Conservation (phyloP, 1,284 basidiomycete species). For the Heterobasidion annosum region DNA sequence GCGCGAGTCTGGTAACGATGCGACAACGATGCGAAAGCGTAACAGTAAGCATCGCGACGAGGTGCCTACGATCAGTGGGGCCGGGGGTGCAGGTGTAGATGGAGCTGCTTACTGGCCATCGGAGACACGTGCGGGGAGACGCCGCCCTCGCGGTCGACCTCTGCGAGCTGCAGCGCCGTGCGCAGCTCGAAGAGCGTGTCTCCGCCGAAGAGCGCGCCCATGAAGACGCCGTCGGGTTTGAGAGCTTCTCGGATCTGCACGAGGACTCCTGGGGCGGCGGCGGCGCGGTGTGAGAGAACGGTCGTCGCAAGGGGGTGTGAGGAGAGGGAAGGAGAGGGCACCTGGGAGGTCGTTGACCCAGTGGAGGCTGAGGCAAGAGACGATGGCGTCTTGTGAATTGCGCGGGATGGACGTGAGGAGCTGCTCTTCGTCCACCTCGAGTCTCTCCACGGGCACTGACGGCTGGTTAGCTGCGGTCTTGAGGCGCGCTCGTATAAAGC, state of each 20-base stretch:
- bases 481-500: conserved; percentile 6
- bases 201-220: conserved; percentile 92
- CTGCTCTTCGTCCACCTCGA: conserved; percentile 74
- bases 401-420: conserved; percentile 54
- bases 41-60: neutral
- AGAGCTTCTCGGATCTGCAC: conserved; percentile 85
- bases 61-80: too few species aligned
- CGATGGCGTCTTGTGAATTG: conserved; percentile 84
- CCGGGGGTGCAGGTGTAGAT: neutral
- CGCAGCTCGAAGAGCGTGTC: conserved; percentile 94
- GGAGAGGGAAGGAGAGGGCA: conserved; percentile 20
- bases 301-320: neutral
- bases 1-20: conserved; percentile 56
- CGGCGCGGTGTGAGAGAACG: neutral
- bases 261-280: conserved; percentile 53
- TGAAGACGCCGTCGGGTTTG: conserved; percentile 89
- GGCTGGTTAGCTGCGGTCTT: neutral
- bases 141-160: conserved; percentile 91
- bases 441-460: conserved; percentile 65
- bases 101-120: conserved; percentile 73
- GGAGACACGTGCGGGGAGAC: conserved; percentile 93
- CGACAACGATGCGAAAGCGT: neutral
- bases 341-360: conserved; percentile 99
- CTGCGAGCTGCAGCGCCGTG: conserved; percentile 87
- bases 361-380: conserved; percentile 88